These are phyloP conservation scores for Diatrype stigma DNA, from an alignment of 2,329 filamentous ascomycete species.

Conservation along the genomic window DNA sequence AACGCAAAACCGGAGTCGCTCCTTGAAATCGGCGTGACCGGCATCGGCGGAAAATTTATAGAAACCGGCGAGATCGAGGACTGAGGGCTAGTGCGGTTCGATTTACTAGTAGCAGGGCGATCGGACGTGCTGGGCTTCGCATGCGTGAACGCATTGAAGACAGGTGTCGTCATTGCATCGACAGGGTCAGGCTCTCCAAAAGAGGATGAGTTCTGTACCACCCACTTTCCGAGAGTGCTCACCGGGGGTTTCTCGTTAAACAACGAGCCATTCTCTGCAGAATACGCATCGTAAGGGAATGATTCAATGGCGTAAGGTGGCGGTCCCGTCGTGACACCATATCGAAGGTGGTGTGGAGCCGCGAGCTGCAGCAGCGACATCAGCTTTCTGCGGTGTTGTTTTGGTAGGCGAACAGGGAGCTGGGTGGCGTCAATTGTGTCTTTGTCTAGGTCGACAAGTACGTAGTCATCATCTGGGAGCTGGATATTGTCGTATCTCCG, in stretches of 20 bases:
- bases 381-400: slow-evolving; percentile 86
- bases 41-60: slow-evolving; percentile 69
- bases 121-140: slow-evolving; percentile 68
- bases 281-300: slow-evolving; percentile 85
- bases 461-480: slow-evolving; percentile 91
- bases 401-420: slow-evolving; percentile 73
- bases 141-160: slow-evolving; percentile 89
- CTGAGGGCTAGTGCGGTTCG: slow-evolving; percentile 57
- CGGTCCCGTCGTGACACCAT: slow-evolving; percentile 80
- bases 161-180: slow-evolving; percentile 52
- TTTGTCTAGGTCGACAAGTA: slow-evolving; percentile 88
- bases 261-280: slow-evolving; percentile 76
- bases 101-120: slow-evolving; percentile 71
- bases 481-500: slow-evolving; percentile 81
- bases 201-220: slow-evolving; percentile 81
- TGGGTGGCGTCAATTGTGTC: slow-evolving; percentile 84
- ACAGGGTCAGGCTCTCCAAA: slow-evolving; percentile 67
- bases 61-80: slow-evolving; percentile 73
- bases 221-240: slow-evolving; percentile 78
- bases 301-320: slow-evolving; percentile 91
- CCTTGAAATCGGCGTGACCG: slow-evolving; percentile 74
- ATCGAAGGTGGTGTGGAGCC: slow-evolving; percentile 83
- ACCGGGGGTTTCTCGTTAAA: slow-evolving; percentile 69
- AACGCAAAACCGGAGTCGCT: slow-evolving; percentile 90
- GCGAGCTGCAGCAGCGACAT: slow-evolving; percentile 82